phyloP scores from a whole-genome alignment of 768 basidiomycete genomes.

The Podaxis sp. region DNA sequence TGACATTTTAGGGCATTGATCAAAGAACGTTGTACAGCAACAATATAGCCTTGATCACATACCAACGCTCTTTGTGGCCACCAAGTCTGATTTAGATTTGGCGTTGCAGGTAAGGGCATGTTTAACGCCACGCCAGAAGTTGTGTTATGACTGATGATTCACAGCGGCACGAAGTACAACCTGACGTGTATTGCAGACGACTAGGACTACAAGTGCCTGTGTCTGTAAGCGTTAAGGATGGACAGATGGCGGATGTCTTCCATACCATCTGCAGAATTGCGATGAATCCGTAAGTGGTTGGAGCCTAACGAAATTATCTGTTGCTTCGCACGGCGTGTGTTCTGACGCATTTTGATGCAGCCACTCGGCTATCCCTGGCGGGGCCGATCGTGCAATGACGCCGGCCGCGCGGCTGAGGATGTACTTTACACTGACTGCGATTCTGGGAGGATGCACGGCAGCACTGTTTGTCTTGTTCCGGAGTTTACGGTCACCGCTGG shows the following conservation, averaged over 20 bases:
- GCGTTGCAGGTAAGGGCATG: conserved; percentile 73
- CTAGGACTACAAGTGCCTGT: conserved; percentile 92
- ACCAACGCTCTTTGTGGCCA: conserved; percentile 96
- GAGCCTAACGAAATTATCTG: not conserved
- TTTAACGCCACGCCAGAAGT: conserved; percentile 12
- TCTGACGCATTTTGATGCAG: conserved; percentile 40
- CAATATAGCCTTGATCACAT: conserved; percentile 95
- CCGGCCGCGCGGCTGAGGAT: conserved; percentile 66
- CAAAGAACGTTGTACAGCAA: conserved; percentile 57
- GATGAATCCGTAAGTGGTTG: conserved; percentile 71
- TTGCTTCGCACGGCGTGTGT: conserved; percentile 20
- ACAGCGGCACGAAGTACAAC: conserved; percentile 96
- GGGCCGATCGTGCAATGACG: conserved; percentile 76
- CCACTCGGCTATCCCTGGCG: conserved; percentile 73
- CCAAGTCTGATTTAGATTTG: conserved; percentile 96
- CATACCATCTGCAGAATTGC: conserved; percentile 83
- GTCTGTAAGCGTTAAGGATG: conserved; percentile 86
- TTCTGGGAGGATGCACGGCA: conserved; percentile 75
- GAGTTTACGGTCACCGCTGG: conserved; percentile 57
- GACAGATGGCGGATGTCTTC: conserved; percentile 85
- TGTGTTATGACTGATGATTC: conserved; percentile 5
- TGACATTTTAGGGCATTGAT: not conserved
- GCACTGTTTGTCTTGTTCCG: conserved; percentile 70
- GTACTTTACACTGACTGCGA: conserved; percentile 71
- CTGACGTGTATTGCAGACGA: conserved; percentile 93